These are phyloP conservation scores for Coccinonectria pachysandricola DNA, from an alignment of 2,329 filamentous ascomycete genomes.

Conservation along the genomic window DNA sequence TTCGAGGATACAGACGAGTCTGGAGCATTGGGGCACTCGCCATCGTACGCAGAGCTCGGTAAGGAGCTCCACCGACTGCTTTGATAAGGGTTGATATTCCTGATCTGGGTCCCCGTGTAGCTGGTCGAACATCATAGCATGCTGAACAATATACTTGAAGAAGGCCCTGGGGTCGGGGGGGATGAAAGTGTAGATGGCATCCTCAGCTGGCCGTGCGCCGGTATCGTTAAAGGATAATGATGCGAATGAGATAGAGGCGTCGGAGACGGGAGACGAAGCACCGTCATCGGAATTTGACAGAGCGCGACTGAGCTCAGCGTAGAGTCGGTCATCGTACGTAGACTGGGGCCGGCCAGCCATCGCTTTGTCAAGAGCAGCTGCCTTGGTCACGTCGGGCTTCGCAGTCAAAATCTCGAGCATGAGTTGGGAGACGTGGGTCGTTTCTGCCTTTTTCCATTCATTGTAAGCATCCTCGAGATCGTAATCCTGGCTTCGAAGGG, in stretches of 20 bases:
- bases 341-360: constrained; percentile 42
- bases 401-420: constrained; percentile 83
- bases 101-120: constrained; percentile 43
- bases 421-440: constrained; percentile 79
- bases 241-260: constrained; percentile 59
- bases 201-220: constrained; percentile 45
- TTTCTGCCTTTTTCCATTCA: constrained; percentile 84
- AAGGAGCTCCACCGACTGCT: constrained; percentile 70
- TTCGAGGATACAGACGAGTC: constrained; percentile 73
- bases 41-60: constrained; percentile 79
- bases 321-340: constrained; percentile 40
- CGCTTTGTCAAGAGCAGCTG: constrained; percentile 48
- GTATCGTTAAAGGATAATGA: constrained; percentile 51
- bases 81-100: constrained; percentile 52
- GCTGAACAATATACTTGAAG: constrained; percentile 72
- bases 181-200: constrained; percentile 76
- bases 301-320: constrained; percentile 41
- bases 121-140: constrained; percentile 59
- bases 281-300: constrained; percentile 35
- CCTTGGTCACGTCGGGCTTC: constrained; percentile 76
- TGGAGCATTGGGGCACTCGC: constrained; percentile 76
- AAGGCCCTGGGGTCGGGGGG: constrained; percentile 73
- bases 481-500: constrained; percentile 77
- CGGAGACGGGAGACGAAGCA: constrained; percentile 33
- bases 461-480: constrained; percentile 81